These are phyloP conservation scores for Metarhizium guizhouense DNA, from an alignment of 2,329 filamentous ascomycete species.

Conservation along the genomic window DNA sequence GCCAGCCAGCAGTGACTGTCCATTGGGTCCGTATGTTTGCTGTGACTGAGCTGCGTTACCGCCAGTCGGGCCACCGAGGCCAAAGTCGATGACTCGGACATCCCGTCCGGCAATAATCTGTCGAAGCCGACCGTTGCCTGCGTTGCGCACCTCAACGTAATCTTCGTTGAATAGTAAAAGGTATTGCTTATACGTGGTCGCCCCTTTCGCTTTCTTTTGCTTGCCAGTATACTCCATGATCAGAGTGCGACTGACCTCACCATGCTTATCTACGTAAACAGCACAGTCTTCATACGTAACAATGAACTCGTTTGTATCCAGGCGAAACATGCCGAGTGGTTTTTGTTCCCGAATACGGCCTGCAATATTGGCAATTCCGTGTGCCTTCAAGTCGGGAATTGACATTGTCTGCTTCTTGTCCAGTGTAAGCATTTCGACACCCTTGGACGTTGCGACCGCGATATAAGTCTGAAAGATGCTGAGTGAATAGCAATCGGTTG, in stretches of 20 bases:
- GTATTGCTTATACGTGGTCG: constrained; percentile 86
- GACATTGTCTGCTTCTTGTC: constrained; percentile 96
- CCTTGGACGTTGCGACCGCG: constrained; percentile 81
- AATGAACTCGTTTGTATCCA: constrained; percentile 86
- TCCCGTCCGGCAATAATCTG: constrained; percentile 92
- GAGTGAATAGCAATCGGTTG: constrained; percentile 86
- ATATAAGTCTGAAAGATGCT: constrained; percentile 95
- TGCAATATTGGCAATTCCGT: constrained; percentile 77
- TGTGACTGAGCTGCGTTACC: constrained; percentile 29
- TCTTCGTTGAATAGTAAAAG: constrained; percentile 90
- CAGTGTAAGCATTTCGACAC: constrained; percentile 90
- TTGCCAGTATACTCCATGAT: constrained; percentile 99
- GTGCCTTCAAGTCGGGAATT: constrained; percentile 75
- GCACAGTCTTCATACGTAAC: constrained; percentile 93
- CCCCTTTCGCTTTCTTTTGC: constrained; percentile 65
- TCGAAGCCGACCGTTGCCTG: constrained; percentile 84
- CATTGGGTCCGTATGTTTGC: constrained; percentile 24
- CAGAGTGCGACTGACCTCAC: constrained; percentile 84
- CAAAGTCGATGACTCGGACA: constrained; percentile 84
- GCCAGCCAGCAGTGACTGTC: constrained; percentile 25
- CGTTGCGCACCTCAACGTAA: constrained; percentile 94
- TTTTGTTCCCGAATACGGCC: constrained; percentile 72
- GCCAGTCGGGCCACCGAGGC: constrained; percentile 54
- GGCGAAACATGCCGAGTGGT: constrained; percentile 91
- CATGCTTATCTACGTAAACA: constrained; percentile 97